These are phyloP conservation scores for Anacardium occidentale DNA, from an alignment of 345 rosid genomes.

Conservation along the genomic window DNA sequence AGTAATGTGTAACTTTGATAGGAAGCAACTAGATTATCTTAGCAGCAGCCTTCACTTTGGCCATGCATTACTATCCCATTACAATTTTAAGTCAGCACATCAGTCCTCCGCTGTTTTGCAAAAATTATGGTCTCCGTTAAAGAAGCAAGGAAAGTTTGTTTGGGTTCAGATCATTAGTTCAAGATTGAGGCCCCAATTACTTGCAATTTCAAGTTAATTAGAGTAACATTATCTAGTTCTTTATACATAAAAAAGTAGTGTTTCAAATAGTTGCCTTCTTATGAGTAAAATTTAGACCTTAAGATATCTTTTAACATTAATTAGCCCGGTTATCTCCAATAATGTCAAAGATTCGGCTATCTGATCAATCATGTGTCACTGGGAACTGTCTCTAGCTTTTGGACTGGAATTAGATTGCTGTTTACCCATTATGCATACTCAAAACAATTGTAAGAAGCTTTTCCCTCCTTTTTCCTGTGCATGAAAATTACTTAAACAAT, in stretches of 20 bases:
- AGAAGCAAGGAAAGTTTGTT: too few relatives aligned
- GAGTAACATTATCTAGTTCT: too few relatives aligned
- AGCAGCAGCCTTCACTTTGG: neutral
- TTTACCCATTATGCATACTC: constrained; percentile 4
- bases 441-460: neutral
- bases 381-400: constrained; percentile 3
- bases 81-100: neutral
- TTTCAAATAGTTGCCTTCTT: too few relatives aligned
- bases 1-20: constrained; percentile 24
- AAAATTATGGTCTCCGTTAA: neutral
- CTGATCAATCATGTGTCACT: too few relatives aligned
- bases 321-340: too few relatives aligned
- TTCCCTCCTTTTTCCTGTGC: neutral
- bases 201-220: too few relatives aligned
- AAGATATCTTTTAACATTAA: too few relatives aligned
- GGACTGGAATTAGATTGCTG: neutral
- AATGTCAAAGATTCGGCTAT: too few relatives aligned
- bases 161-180: too few relatives aligned
- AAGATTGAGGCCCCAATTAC: too few relatives aligned
- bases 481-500: neutral
- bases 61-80: neutral
- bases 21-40: constrained; percentile 29
- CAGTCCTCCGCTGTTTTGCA: neutral
- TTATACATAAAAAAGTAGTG: too few relatives aligned
- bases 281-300: too few relatives aligned